Evolutionary conservation across 2,329 filamentous ascomycete species (phyloP).

Genomic region (Trichoderma citrinoviride): DNA sequence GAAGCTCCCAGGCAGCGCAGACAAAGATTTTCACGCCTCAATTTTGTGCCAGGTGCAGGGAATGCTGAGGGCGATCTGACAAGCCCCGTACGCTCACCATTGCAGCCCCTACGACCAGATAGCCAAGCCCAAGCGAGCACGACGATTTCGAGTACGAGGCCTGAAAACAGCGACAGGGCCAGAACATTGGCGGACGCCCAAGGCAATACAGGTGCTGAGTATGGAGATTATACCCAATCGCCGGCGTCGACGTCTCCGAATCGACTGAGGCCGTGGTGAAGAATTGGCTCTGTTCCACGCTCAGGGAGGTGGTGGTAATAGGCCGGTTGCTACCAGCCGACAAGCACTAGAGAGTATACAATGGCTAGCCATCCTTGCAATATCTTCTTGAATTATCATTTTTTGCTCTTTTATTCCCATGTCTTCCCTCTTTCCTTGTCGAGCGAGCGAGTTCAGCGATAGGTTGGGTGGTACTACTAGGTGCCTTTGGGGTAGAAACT

Average conservation of each 20-base stretch:
- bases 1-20: not conserved
- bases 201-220: not conserved
- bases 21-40: not conserved
- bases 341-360: too few species aligned
- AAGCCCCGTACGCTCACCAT: not conserved
- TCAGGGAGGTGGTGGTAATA: too few species aligned
- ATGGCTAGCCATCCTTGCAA: too few species aligned
- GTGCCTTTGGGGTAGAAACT: too few species aligned
- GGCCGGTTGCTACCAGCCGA: too few species aligned
- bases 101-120: not conserved
- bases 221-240: too few species aligned
- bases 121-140: not conserved
- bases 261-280: conserved; percentile 17
- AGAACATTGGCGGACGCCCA: not conserved
- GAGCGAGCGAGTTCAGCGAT: too few species aligned
- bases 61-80: not conserved
- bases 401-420: too few species aligned
- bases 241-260: not conserved
- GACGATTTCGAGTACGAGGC: not conserved
- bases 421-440: too few species aligned
- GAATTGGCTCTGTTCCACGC: not conserved
- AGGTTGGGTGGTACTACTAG: too few species aligned
- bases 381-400: too few species aligned
- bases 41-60: not conserved
- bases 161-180: not conserved